These are phyloP conservation scores for Didymosphaeria variabile DNA, from an alignment of 2,329 filamentous ascomycete genomes.

Conservation along the genomic window DNA sequence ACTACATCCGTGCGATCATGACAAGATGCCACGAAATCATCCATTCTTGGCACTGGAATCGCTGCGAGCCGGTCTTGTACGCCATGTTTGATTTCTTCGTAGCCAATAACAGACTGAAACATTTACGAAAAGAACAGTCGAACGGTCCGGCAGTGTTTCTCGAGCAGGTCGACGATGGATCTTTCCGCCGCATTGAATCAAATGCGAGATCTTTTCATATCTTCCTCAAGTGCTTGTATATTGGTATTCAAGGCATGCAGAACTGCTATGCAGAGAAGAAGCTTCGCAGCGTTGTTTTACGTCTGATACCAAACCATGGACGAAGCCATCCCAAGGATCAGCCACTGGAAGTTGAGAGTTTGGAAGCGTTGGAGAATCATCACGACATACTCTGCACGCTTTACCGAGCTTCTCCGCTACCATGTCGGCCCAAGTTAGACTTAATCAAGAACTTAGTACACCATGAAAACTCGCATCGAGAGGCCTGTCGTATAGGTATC, in stretches of 20 bases:
- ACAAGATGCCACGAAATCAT: conserved; percentile 64
- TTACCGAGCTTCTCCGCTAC: conserved; percentile 65
- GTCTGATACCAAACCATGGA: conserved; percentile 68
- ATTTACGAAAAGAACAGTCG: conserved; percentile 61
- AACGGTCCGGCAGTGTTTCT: conserved; percentile 64
- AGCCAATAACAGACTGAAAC: conserved; percentile 60
- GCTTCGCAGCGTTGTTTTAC: conserved; percentile 64
- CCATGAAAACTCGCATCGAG: conserved; percentile 64
- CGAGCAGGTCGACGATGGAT: conserved; percentile 56
- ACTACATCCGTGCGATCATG: conserved; percentile 62
- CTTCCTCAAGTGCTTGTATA: conserved; percentile 65
- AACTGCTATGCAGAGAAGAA: conserved; percentile 61
- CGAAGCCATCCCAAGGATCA: conserved; percentile 68
- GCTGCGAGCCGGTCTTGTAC: conserved; percentile 63
- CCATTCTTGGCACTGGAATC: conserved; percentile 65
- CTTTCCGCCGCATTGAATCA: conserved; percentile 54
- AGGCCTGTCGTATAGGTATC: conserved; percentile 67
- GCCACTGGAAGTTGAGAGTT: conserved; percentile 60
- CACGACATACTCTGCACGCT: conserved; percentile 68
- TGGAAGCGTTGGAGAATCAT: conserved; percentile 68
- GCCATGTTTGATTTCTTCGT: conserved; percentile 67
- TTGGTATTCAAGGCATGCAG: conserved; percentile 59
- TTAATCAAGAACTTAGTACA: conserved; percentile 65
- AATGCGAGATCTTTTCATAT: conserved; percentile 67
- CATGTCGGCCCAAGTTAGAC: conserved; percentile 62